Evolutionary conservation across 192 early-diverging fungal genomes (phyloP).

Genomic region (Piromyces finnis): DNA sequence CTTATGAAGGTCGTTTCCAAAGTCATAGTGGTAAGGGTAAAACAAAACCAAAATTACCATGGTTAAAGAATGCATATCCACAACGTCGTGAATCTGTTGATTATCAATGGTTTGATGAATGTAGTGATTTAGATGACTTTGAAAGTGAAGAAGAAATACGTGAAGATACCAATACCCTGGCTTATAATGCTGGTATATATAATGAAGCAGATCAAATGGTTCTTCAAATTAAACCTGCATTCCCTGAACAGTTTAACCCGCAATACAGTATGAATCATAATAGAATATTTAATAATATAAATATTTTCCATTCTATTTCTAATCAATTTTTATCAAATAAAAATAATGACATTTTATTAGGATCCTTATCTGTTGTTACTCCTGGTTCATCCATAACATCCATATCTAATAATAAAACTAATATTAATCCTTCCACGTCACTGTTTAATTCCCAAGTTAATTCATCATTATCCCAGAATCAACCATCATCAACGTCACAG

Average conservation of each 20-base stretch:
- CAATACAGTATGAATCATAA: not conserved
- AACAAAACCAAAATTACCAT: not conserved
- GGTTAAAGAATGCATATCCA: not conserved
- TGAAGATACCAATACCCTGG: not conserved
- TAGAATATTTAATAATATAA: not conserved
- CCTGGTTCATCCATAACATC: not conserved
- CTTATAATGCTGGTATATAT: not conserved
- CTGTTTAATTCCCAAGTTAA: too few relatives aligned
- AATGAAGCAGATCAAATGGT: not conserved
- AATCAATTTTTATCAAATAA: too few relatives aligned
- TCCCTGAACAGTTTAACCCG: not conserved
- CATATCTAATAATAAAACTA: not conserved
- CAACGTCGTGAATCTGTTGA: not conserved
- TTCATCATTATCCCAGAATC: too few relatives aligned
- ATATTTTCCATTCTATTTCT: too few relatives aligned
- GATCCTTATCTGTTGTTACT: too few relatives aligned
- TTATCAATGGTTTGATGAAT: not conserved
- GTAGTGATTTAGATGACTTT: not conserved
- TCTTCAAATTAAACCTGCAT: not conserved
- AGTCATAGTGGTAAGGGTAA: not conserved
- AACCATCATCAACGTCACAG: too few relatives aligned
- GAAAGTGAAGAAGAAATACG: not conserved
- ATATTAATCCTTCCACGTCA: too few relatives aligned
- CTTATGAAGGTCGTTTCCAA: not conserved
- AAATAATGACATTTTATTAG: too few relatives aligned